Base-by-base conservation (phyloP, 1,284 basidiomycete species). In the Ustilago loliicola region DNA sequence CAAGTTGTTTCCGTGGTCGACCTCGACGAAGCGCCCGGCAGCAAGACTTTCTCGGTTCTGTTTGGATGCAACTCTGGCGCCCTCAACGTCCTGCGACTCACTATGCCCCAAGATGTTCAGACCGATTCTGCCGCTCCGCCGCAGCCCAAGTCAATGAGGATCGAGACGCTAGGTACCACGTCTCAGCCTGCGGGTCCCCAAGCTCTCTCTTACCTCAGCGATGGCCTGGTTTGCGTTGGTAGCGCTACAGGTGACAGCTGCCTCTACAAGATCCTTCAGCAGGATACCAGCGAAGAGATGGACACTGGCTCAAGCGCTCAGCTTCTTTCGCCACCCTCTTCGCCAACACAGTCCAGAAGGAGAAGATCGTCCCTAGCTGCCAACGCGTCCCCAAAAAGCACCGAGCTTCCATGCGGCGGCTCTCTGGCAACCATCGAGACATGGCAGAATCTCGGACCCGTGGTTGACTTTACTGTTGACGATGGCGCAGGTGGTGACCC, bases 391-490 rank as follows among this genome's bases (percentile, higher is more conserved):
- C 25, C 17, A 38, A 50, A 59, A 8, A 56, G 29, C 38, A 47
- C 36, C 1, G 69, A 68, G 29, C 65, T 77, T 3, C 30, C 58
- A 9, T 36, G 34, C 7, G 74, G 51, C 3, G 66, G 60, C 25
- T 36, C 61, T 2, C 51, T 76, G 11, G 30, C 42, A 23, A 30
- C 57, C n/a, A 42, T 82, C 15, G 65, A 80, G 34, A 57, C 45
- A 6, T 83, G 81, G 82, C 64, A 72, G 32, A 80, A 74, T 81
- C 89, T 98, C 57, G 95, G 93, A 0, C 96, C 96, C 0, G 93
- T 98, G 45, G 87, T 92, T 72, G 96, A 98, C 85, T 93, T 95
- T 32, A 86, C 93, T 1, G 92, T 93, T 7, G 92, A 95, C 83
- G 88, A 89, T 3, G 93, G 94, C 58, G 90, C 90, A 0, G 92